Base-by-base conservation (phyloP, 371 early-diverging fungal genomes). In the Apophysomyces trapeziformis region DNA sequence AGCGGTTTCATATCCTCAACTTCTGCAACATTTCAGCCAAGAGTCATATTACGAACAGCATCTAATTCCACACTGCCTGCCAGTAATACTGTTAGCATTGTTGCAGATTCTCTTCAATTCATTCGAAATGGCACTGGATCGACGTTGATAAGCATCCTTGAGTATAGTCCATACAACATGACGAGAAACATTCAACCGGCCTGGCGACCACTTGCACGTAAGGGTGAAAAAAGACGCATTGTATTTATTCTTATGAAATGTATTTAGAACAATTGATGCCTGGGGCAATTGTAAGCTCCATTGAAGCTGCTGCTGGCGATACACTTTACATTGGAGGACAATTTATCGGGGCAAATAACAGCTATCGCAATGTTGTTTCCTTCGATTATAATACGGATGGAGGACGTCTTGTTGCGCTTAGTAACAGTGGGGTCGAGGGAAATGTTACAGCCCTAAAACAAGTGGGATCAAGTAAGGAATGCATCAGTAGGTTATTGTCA, bases 1-100 rank as follows among this genome's bases (percentile, higher is more conserved):
- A 72, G 70, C 0, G 89, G 88, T 0, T 72, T 78, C 54, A 66
- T 89, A 26, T 47, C 76, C 1, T 70, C 78, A 7, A 68, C 85
- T 8, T 58, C 76, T 0, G 26, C 26, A 6, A n/a, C 64, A 1
- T 82, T 79, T 38, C 67, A 68, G 21, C 82, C 82, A 9, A 61
- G 71, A 4, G 67, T 82, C 9, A 38, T 63, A 0, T 58, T 82
- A 16, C 57, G 60, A 2, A 62, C 56, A 32, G 68, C 73, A 7
- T 65, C 67, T 50, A 59, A 50, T 60, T 74, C 76, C 11, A 65
- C 64, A 8, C 61, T 73, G 0, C 66, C 74, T 5, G 38, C 71
- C 0, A 63, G 72, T 9, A 50, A 41, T 21, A 72, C 64, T 6
- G 72, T 74, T 0, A 67, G 64, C 14, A 39, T 78, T 6, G 72